Base-by-base conservation (phyloP, 345 rosid genomes). In the Luvunga scandens region DNA sequence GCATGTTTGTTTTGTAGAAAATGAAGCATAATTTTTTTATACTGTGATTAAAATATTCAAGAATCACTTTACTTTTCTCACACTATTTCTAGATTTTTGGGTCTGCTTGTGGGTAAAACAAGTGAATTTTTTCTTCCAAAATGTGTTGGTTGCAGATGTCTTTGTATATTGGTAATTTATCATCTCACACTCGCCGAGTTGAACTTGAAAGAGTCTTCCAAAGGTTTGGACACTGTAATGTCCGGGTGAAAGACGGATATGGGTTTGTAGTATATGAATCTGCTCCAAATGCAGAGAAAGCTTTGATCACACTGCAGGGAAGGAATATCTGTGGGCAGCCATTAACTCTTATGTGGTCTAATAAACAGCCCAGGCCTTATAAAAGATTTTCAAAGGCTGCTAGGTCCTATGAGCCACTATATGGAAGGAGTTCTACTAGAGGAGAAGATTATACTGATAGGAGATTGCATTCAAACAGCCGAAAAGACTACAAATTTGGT, bases 261-360 rank as follows among this genome's bases (percentile, higher is more conserved):
- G 91, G 91, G 53, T 89, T 89, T 84, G 85, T 83, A n/a, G 86
- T 85, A 1, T 89, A 85, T 78, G 86, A 81, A 12, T 86, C 67
- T 75, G 84, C 85, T 66, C 85, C 85, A 25, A 78, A 89, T 82
- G 88, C 90, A 4, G 83, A 87, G 65, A 84, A 76, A 76, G 91
- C 91, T 48, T 70, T 89, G 84, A 81, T 80, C 79, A 83, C 81
- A n/a, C 75, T 89, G 14, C 82, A 76, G 22, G 83, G 85, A 28
- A 84, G 75, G 68, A 65, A 76, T 61, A 87, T 85, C 38, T 86
- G 86, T 70, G 87, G 90, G 74, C 45, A 84, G 85, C 78, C 78
- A 57, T 77, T 87, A 55, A 82, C 84, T 69, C 84, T 89, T 75
- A 34, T 85, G 25, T 87, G 92, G 90, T 89, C 92, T n/a, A 89